A percentile compares a stretch with the other conserved stretches of the same genome.
phyloP scores from a whole-genome alignment of 176 grass and related monocot genomes.

The Juncus inflexus region DNA sequence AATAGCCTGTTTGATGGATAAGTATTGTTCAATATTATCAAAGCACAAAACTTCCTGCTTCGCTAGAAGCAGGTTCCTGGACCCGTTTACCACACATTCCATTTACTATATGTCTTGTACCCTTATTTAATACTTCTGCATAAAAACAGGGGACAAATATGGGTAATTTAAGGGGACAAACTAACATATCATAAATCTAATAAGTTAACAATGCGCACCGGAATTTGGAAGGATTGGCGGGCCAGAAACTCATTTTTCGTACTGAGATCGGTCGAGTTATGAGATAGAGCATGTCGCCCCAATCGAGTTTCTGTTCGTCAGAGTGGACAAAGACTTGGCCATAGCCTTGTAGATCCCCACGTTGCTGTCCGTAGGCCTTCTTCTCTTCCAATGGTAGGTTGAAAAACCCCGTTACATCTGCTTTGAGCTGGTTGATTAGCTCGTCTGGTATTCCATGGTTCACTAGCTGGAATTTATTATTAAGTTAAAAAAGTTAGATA shows the following conservation, averaged over 20 bases:
- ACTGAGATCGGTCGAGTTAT: conserved; percentile 26
- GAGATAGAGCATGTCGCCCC: conserved; percentile 34
- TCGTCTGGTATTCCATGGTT: conserved; percentile 49
- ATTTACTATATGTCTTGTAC: too few species aligned
- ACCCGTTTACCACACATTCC: too few species aligned
- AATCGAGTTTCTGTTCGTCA: conserved; percentile 52
- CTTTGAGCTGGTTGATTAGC: conserved; percentile 32
- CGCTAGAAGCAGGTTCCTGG: too few species aligned
- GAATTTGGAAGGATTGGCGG: conserved; percentile 28
- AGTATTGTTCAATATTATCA: too few species aligned
- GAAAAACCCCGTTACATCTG: conserved; percentile 29
- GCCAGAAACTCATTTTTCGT: conserved; percentile 49
- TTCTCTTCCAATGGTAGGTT: conserved; percentile 40
- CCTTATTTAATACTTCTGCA: too few species aligned
- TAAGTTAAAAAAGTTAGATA: too few species aligned
- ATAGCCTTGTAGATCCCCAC: conserved; percentile 45
- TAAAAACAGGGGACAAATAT: too few species aligned
- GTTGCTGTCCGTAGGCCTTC: conserved; percentile 19
- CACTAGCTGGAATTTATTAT: conserved; percentile 33
- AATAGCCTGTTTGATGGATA: too few species aligned
- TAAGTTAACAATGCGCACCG: too few species aligned
- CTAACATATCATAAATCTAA: too few species aligned
- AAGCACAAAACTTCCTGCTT: too few species aligned
- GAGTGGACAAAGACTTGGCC: conserved; percentile 44
- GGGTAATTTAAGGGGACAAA: too few species aligned